Evolutionary conservation across 1,284 basidiomycete genomes (phyloP), one percentile per base, ranked within the genome.

Genomic region (Trichosporon ovoides): DNA sequence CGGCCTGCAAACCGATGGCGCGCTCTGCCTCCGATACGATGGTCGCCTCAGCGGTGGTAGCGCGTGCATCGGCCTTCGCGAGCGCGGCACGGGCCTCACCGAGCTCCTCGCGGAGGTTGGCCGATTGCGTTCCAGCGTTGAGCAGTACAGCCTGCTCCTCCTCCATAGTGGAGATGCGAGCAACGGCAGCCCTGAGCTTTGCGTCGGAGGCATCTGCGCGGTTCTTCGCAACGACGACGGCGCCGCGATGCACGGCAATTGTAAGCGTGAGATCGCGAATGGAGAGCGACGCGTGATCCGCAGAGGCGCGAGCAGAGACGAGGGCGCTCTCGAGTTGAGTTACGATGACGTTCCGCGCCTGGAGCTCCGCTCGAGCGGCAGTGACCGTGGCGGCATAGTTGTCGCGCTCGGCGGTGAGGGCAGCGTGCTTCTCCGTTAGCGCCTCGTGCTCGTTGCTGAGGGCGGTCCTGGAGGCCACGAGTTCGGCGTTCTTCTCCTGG

Each of bases 191-290:
- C 3, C 12, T 13, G 19, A 53, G 51, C 2, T 55, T 49, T 6
- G 38, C 35, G 7, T 52, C 18, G 6, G 53, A 20, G 2, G 22
- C 18, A 3, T 33, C 22, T 7, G 56, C 50, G 10, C 35, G 49
- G 3, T 5, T 3, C 2, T 53, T 38, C 3, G 53, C 52, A 7
- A 31, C 22, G 0, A 37, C 24, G 1, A 59, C 57, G 0, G 52
- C 58, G 11, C 43, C 52, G 19, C 36, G 55, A 34, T 63, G 56
- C 9, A 58, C 38, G 2, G 61, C 58, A 12, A 63, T 35, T 3
- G 56, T 54, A 12, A 63, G 40, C 1, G 57, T 56, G 24, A 57
- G 53, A 20, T 38, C 43, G 0, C 22, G 34, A 6, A 46, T 38
- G 6, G 55, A 56, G 13, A 48, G 43, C 3, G 43, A 48, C 7